Conservation (phyloP, 352 stramenopile species). For the Phytopythium ostracodes region DNA sequence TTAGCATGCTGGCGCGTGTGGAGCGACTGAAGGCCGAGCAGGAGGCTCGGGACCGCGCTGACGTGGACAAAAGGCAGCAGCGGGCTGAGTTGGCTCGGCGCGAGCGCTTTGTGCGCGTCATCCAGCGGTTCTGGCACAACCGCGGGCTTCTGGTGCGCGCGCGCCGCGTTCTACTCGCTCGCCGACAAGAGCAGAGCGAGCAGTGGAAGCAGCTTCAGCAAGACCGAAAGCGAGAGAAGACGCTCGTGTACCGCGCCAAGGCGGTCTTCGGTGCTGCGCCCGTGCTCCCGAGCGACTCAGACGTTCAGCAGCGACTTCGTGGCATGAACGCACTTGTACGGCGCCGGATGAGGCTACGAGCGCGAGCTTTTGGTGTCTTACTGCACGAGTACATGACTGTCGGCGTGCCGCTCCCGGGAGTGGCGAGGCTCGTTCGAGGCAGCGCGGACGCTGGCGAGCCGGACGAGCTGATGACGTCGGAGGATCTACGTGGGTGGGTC, state of each 20-base stretch:
- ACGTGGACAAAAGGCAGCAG: slow-evolving; percentile 39
- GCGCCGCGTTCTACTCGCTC: slow-evolving; percentile 14
- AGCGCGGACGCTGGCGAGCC: slow-evolving; percentile 9
- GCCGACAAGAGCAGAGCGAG: slow-evolving; percentile 22
- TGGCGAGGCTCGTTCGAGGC: slow-evolving; percentile 20
- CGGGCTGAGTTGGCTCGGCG: slow-evolving; percentile 19
- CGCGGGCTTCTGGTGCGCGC: slow-evolving; percentile 31
- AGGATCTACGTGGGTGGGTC: slow-evolving; percentile 54
- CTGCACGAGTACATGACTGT: slow-evolving; percentile 59
- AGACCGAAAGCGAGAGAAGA: slow-evolving; percentile 25
- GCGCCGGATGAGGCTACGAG: slow-evolving; percentile 42
- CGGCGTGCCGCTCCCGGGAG: slow-evolving; percentile 49
- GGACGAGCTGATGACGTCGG: slow-evolving; percentile 35
- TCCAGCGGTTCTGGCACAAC: slow-evolving; percentile 56
- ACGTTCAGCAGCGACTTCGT: slow-evolving; percentile 30
- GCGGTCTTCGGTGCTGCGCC: slow-evolving; percentile 37
- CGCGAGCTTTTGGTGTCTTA: slow-evolving; percentile 50
- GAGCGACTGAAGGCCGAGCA: slow-evolving; percentile 29
- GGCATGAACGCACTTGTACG: slow-evolving; percentile 45
- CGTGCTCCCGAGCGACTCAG: slow-evolving; percentile 36
- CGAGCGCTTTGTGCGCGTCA: slow-evolving; percentile 23
- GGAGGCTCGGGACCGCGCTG: slow-evolving; percentile 37
- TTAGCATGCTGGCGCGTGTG: slow-evolving; percentile 30
- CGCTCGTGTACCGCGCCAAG: slow-evolving; percentile 30
- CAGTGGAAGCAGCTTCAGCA: slow-evolving; percentile 35